Conservation (phyloP, 2,329 filamentous ascomycete genomes). For the Trichoderma pleuroti region DNA sequence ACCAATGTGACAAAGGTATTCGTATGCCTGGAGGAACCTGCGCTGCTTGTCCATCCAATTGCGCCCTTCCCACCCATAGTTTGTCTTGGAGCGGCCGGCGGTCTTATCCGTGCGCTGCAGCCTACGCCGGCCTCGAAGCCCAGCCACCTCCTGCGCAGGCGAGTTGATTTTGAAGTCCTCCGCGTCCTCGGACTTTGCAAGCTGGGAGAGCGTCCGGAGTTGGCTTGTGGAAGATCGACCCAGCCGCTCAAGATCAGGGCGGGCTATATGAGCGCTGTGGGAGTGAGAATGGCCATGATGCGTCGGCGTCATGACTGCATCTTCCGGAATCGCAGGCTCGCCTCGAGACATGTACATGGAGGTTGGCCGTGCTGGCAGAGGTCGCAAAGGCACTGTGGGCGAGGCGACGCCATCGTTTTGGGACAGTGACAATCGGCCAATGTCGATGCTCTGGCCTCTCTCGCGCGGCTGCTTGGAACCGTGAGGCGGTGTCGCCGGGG, state of each 20-base stretch:
- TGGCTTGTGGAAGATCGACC: slow-evolving; percentile 88
- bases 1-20: slow-evolving; percentile 97
- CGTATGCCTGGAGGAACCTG: slow-evolving; percentile 93
- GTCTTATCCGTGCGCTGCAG: slow-evolving; percentile 68
- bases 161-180: slow-evolving; percentile 79
- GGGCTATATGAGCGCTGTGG: slow-evolving; percentile 46
- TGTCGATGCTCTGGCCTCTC: slow-evolving; percentile 63
- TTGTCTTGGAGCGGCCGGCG: slow-evolving; percentile 45
- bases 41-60: slow-evolving; percentile 99
- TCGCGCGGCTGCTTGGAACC: slow-evolving; percentile 39
- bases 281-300: slow-evolving; percentile 25
- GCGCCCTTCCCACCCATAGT: slow-evolving; percentile 71
- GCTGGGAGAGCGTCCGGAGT: slow-evolving; percentile 78
- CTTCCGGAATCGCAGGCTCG: slow-evolving; percentile 46
- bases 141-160: slow-evolving; percentile 79
- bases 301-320: slow-evolving; percentile 31
- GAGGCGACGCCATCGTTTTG: slow-evolving; percentile 42
- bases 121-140: slow-evolving; percentile 77
- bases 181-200: slow-evolving; percentile 69
- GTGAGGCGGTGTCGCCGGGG: slow-evolving; percentile 33
- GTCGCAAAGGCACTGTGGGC: slow-evolving; percentile 43
- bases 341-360: slow-evolving; percentile 59
- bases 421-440: slow-evolving; percentile 51
- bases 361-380: slow-evolving; percentile 49
- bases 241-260: slow-evolving; percentile 74